Base-by-base conservation (phyloP, 257 asterid genomes). In the Fraxinus quadrangulata region DNA sequence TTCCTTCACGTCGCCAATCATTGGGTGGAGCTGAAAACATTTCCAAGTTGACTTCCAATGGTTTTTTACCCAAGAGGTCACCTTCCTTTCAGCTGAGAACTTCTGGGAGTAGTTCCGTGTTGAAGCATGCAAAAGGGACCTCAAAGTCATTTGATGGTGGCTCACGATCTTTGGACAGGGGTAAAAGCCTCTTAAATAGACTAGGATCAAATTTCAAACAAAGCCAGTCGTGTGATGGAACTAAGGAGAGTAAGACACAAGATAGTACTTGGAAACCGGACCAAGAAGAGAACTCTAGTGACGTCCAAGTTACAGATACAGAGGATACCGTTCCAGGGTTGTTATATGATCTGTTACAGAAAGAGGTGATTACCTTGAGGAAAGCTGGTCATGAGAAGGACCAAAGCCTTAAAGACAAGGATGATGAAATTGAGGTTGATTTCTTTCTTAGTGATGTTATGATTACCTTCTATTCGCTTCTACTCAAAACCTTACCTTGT, bases 111-210 rank as follows among this genome's bases (percentile, higher is more conserved):
- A 92, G 99, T 86, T 59, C 97, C 17, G 93, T 95, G 71, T 84
- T 93, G 87, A 95, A 93, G 86, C 93, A 95, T 83, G 99, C 99
- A 37, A 95, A 95, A 87, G 98, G 97, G 79, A 91, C 99, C 81
- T 95, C 99, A 33, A 95, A 91, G 87, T 95, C 99, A 36, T 95
- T 95, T 81, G 99, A 95, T 82, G 99, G 98, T 77, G 98, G 98
- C 56, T 93, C 98, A 66, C 81, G 99, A 77, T 90, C 99, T 77
- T 65, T 84, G 74, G 98, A 91, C 71, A 85, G 98, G 87, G 82
- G 91, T 78, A 93, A 93, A 89, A 87, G 82, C 81, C 91, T 95
- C 84, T 85, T 93, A 81, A 95, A 89, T 84, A 94, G 96, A 70
- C 79, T 94, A 68, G 99, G 98, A 67, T 91, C 97, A 28, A 95